A percentile compares a stretch with the other conserved stretches of the same genome.
Conservation (phyloP, 2,329 filamentous ascomycete genomes). For the Saccharata proteae region DNA sequence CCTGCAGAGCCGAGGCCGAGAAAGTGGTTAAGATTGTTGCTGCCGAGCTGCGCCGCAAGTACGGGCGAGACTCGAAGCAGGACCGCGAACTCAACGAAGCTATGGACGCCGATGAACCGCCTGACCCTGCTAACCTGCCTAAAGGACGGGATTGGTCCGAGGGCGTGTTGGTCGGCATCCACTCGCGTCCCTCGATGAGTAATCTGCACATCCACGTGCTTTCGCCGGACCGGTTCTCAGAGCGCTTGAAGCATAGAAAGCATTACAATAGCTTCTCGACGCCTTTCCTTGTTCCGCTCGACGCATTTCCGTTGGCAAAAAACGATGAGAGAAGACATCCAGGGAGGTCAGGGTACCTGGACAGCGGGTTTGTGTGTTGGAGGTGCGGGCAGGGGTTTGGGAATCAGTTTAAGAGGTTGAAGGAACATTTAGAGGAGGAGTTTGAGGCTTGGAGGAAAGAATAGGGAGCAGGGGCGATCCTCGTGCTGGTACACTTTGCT, state of each 20-base stretch:
- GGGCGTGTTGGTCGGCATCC: constrained; percentile 68
- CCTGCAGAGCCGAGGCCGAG: constrained; percentile 48
- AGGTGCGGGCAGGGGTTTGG: constrained; percentile 64
- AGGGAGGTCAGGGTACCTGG: constrained; percentile 46
- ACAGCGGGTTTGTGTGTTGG: constrained; percentile 67
- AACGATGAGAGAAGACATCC: constrained; percentile 53
- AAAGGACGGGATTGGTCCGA: constrained; percentile 63
- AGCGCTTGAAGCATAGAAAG: constrained; percentile 62
- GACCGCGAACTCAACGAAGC: constrained; percentile 55
- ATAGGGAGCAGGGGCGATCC: no score
- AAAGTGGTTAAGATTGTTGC: constrained; percentile 56
- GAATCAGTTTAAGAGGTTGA: constrained; percentile 61
- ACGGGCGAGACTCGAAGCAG: constrained; percentile 49
- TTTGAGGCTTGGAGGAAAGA: constrained; percentile 62
- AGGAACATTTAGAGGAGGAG: constrained; percentile 63
- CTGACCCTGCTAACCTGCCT: constrained; percentile 39
- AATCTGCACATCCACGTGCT: constrained; percentile 86
- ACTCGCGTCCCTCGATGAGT: constrained; percentile 82
- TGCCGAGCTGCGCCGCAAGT: constrained; percentile 58
- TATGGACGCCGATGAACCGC: constrained; percentile 35
- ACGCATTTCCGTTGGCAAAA: constrained; percentile 62
- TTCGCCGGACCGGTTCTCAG: constrained; percentile 64
- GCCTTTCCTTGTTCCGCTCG: constrained; percentile 66
- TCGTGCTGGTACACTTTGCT: no score
- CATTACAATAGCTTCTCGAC: constrained; percentile 92